Conservation (phyloP, 257 asterid species). For the Ilex asprella region DNA sequence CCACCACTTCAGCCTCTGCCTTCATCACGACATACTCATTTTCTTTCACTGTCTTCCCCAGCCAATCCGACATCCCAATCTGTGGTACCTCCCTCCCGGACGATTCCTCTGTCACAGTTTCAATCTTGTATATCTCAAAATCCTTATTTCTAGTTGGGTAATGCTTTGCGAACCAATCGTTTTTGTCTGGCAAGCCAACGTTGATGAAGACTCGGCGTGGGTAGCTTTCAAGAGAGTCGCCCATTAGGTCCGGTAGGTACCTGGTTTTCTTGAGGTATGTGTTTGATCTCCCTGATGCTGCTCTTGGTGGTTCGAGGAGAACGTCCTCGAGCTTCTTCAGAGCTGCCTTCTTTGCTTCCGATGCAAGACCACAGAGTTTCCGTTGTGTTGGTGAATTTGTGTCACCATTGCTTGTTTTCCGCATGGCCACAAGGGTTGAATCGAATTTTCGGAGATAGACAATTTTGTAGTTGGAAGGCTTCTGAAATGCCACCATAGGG, state of each 20-base stretch:
- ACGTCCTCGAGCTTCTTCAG: constrained; percentile 30
- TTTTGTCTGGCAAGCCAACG: constrained; percentile 6
- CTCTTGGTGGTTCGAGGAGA: constrained; percentile 35
- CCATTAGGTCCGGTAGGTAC: constrained; percentile 38
- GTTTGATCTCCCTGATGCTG: constrained; percentile 31
- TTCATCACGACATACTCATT: constrained; percentile 82
- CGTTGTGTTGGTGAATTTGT: neutral
- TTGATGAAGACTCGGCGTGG: constrained; percentile 37
- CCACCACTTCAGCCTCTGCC: constrained; percentile 76
- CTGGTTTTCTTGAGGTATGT: constrained; percentile 19
- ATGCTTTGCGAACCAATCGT: constrained; percentile 39
- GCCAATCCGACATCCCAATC: constrained; percentile 46
- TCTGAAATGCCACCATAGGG: constrained; percentile 4
- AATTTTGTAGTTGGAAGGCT: constrained; percentile 14
- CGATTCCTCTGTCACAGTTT: constrained; percentile 19
- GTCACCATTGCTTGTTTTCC: constrained; percentile 3
- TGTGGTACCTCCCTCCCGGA: constrained; percentile 1
- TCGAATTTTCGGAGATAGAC: constrained; percentile 21
- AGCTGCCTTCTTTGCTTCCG: constrained; percentile 19
- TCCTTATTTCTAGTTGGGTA: constrained; percentile 35
- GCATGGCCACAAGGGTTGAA: constrained; percentile 23
- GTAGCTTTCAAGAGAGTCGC: constrained; percentile 29
- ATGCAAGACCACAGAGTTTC: constrained; percentile 7
- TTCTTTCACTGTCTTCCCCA: constrained; percentile 38
- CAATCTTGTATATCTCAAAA: constrained; percentile 35